Evolutionary conservation across 2,329 filamentous ascomycete genomes (phyloP), one percentile per base, ranked within the genome.

Genomic region (Aspergillus sp.): DNA sequence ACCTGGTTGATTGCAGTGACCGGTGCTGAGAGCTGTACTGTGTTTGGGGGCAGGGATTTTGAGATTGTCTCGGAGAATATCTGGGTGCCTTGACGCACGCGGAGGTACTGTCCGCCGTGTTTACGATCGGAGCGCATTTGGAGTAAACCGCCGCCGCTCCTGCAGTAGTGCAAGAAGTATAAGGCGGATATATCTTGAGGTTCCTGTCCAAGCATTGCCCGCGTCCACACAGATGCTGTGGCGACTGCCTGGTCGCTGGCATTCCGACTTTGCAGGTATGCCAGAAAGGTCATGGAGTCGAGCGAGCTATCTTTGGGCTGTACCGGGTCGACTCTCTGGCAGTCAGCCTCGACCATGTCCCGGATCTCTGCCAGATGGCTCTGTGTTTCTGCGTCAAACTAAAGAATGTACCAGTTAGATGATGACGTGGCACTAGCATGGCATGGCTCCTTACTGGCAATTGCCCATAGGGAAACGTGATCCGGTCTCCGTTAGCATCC

Each of bases 111-210:
- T 0, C 77, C 82, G 4, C 82, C 82, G 40, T 74, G 59, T 51
- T 79, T 77, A 19, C 69, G 61, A 58, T 84, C 81, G 1, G 79
- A 81, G 0, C 78, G 71, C 74, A 84, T 80, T 42, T 75, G 69
- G 52, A 80, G 53, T 2, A 84, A 66, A 0, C 83, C 82, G 4
- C 76, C 76, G 2, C 79, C 78, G 10, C 72, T 75, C 57, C 76
- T 78, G 71, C 77, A 79, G 66, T 85, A 83, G 59, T 81, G 72
- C 19, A 85, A 69, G 58, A 85, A 82, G 60, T 70, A 84, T 1
- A 81, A 62, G 0, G 81, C 80, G 5, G 74, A 78, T 4, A 82
- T 60, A 11, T 83, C 79, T 1, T 50, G 53, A 0, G 80, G 74
- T 31, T 82, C 78, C 1, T 75, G 64, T 1, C 81, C 81, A 1